A percentile compares a stretch with the other conserved stretches of the same genome.
Conservation (phyloP, 2,329 filamentous ascomycete genomes). For the Verticillium nonalfalfae region DNA sequence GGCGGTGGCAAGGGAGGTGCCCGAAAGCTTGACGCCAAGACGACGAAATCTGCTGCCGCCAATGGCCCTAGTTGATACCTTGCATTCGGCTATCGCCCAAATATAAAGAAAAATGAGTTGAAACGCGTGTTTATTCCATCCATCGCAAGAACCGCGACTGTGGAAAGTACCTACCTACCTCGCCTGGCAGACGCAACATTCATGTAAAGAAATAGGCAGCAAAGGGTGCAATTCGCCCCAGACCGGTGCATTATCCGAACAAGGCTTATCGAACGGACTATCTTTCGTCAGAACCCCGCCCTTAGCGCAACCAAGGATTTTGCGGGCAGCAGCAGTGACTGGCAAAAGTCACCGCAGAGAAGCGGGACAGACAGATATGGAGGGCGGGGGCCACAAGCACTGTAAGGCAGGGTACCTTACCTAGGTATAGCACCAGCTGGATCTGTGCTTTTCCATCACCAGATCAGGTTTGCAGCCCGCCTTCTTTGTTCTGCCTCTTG, state of each 20-base stretch:
- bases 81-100: too few species aligned
- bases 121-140: too few species aligned
- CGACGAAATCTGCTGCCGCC: background rate
- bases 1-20: background rate
- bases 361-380: background rate
- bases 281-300: background rate
- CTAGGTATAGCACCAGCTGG: background rate
- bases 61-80: too few species aligned
- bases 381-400: background rate
- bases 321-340: background rate
- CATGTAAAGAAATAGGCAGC: background rate
- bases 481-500: background rate
- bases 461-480: background rate
- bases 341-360: background rate
- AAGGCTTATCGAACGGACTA: background rate
- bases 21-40: constrained; percentile 6
- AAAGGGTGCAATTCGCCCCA: background rate
- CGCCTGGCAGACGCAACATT: background rate
- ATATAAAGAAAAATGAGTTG: too few species aligned
- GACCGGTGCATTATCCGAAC: background rate
- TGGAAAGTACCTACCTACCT: too few species aligned
- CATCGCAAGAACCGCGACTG: too few species aligned
- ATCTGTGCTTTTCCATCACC: background rate
- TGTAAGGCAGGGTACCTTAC: background rate
- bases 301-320: background rate